Conservation (phyloP, 805 yeast species). For the Priceomyces medius region DNA sequence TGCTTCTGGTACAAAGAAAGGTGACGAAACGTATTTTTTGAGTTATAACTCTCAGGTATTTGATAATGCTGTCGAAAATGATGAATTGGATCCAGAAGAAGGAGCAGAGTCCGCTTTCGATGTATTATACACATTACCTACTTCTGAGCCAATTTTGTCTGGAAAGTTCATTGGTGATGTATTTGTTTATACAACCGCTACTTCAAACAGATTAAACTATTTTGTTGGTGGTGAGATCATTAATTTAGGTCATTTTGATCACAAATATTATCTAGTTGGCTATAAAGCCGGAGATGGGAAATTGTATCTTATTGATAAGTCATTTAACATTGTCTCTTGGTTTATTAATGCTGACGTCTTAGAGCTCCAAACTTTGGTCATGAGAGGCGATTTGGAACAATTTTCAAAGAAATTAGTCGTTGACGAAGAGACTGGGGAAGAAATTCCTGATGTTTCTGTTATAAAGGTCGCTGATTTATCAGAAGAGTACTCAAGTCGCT, state of each 20-base stretch:
- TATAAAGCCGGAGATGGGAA: constrained; percentile 83
- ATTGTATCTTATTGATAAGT: constrained; percentile 88
- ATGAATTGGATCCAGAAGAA: constrained; percentile 68
- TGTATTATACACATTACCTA: constrained; percentile 71
- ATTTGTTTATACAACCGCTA: constrained; percentile 81
- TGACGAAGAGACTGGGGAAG: constrained; percentile 41
- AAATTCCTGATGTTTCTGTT: constrained; percentile 35
- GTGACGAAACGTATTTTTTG: constrained; percentile 74
- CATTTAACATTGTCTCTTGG: constrained; percentile 78
- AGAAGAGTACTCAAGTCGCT: constrained; percentile 45
- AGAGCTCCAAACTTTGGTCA: constrained; percentile 92
- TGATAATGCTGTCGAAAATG: constrained; percentile 58
- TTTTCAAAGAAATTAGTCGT: constrained; percentile 28
- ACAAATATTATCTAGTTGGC: constrained; percentile 81
- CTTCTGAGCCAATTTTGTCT: constrained; percentile 70
- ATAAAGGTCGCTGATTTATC: constrained; percentile 57
- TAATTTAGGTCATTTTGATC: constrained; percentile 90
- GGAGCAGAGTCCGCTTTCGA: constrained; percentile 88
- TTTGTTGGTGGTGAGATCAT: constrained; percentile 92
- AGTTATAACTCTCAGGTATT: constrained; percentile 68
- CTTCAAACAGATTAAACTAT: constrained; percentile 83
- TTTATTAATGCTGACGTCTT: constrained; percentile 79
- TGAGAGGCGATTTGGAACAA: constrained; percentile 90
- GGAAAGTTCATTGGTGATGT: constrained; percentile 99
- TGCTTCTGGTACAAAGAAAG: constrained; percentile 17